phyloP scores from a whole-genome alignment of 2,329 filamentous ascomycete species.

The Stemphylium lycopersici region DNA sequence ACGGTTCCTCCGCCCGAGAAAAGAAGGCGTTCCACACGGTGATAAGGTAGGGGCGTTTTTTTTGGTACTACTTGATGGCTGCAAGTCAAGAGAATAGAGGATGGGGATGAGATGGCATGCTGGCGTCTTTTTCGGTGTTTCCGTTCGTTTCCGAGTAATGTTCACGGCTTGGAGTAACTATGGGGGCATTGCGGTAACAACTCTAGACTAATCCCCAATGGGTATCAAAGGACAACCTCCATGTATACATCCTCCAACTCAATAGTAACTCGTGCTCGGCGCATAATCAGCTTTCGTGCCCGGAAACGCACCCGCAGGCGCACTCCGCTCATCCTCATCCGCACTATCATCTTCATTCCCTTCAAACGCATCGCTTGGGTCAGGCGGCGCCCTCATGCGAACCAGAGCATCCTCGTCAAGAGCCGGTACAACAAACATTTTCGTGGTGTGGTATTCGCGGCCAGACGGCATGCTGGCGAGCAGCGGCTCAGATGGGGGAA shows the following conservation, averaged over 20 bases:
- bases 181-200: too few species aligned
- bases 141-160: too few species aligned
- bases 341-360: constrained; percentile 46
- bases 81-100: too few species aligned
- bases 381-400: constrained; percentile 63
- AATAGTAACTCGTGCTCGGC: constrained; percentile 41
- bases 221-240: not conserved
- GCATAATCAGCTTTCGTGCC: constrained; percentile 43
- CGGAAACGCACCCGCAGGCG: constrained; percentile 46
- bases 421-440: constrained; percentile 68
- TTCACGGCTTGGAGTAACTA: too few species aligned
- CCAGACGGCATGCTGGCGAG: constrained; percentile 84
- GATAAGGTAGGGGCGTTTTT: too few species aligned
- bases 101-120: too few species aligned
- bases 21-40: too few species aligned
- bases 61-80: too few species aligned
- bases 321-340: constrained; percentile 42
- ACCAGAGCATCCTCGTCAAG: constrained; percentile 69
- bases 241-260: constrained; percentile 8
- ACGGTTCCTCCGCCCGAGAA: not conserved
- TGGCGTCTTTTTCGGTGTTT: too few species aligned
- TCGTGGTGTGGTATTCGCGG: constrained; percentile 79
- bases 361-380: constrained; percentile 53
- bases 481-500: constrained; percentile 75
- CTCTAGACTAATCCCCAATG: not conserved